Evolutionary conservation across 2,329 filamentous ascomycete species (phyloP).

Genomic region (Parasarocladium wereldwijsianum): DNA sequence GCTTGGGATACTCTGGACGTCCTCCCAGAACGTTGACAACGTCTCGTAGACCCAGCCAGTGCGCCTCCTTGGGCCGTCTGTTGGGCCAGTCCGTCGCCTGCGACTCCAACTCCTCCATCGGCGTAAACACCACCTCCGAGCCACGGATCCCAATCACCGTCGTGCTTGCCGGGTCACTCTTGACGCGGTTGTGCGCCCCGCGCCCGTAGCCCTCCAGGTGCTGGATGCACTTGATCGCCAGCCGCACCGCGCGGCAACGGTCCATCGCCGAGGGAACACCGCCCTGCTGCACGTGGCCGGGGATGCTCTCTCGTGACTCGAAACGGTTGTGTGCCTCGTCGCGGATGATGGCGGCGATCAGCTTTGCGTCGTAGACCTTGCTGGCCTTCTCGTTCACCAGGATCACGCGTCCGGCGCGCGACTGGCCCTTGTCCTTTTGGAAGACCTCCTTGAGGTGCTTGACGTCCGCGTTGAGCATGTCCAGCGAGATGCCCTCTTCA

Average conservation of each 20-base stretch:
- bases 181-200: slow-evolving; percentile 50
- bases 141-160: slow-evolving; percentile 87
- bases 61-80: slow-evolving; percentile 67
- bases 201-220: slow-evolving; percentile 70
- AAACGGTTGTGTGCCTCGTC: slow-evolving; percentile 87
- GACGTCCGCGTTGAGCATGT: slow-evolving; percentile 86
- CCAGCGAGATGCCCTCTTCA: slow-evolving; percentile 86
- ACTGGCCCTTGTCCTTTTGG: slow-evolving; percentile 70
- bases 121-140: slow-evolving; percentile 73
- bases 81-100: slow-evolving; percentile 89
- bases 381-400: slow-evolving; percentile 94
- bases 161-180: slow-evolving; percentile 56
- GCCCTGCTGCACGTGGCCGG: slow-evolving; percentile 89
- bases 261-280: slow-evolving; percentile 93
- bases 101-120: slow-evolving; percentile 68
- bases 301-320: slow-evolving; percentile 81
- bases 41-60: slow-evolving; percentile 70
- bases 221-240: slow-evolving; percentile 89
- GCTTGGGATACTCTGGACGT: slow-evolving; percentile 38
- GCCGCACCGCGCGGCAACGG: slow-evolving; percentile 75
- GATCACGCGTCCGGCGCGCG: slow-evolving; percentile 81
- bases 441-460: slow-evolving; percentile 79
- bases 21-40: slow-evolving; percentile 78
- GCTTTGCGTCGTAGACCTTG: slow-evolving; percentile 77
- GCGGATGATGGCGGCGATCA: slow-evolving; percentile 90